Evolutionary conservation across 345 rosid species (phyloP), one percentile per base, ranked within the genome.

Genomic region (Viola odorata): DNA sequence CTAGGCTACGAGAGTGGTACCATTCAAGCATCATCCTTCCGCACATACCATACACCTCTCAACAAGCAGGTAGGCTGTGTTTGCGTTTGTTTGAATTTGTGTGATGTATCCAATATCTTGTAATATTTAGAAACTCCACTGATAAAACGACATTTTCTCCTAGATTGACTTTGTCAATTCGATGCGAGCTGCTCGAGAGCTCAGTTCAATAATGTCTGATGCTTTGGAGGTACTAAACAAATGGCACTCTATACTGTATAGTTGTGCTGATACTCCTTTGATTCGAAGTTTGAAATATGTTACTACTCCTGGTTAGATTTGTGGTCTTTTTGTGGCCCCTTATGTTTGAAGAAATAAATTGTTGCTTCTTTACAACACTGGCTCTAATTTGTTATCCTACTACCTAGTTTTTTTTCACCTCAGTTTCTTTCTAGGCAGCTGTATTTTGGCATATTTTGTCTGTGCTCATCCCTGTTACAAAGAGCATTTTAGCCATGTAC

Each of bases 31-130:
- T 91, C 99, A 52, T 94, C 99, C 16, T 91, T 95, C 75, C 97
- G 99, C n/a, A 91, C 97, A 40, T 95, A 88, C 77, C 99, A 95
- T 56, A 95, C 87, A 12, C 97, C 96, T 45, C 92, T 95, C 63
- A 88, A 88, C 79, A 88, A 85, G 73, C 99, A 94, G 99, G 97
- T 86, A 56, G 57, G 62, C 37, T 36, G 32, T 64, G 52, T 17
- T 45, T 58, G 67, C 15, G 61, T 7, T 42, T 69, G 15, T 23
- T 49, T 53, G 8, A 67, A 57, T 60, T 51, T 54, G n/a, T 55
- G 11, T 59, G 23, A 17, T 50, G 6, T 53, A 48, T 55, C 40
- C 15, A 65, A 48, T 64, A 50, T 50, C 50, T 36, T 62, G 49
- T 41, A 7, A n/a, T 64, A 23, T 63, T 4, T 65, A 36, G 14